A percentile compares a stretch with the other conserved stretches of the same genome.
These are phyloP conservation scores for Acer negundo DNA, from an alignment of 345 rosid species.

Conservation along the genomic window DNA sequence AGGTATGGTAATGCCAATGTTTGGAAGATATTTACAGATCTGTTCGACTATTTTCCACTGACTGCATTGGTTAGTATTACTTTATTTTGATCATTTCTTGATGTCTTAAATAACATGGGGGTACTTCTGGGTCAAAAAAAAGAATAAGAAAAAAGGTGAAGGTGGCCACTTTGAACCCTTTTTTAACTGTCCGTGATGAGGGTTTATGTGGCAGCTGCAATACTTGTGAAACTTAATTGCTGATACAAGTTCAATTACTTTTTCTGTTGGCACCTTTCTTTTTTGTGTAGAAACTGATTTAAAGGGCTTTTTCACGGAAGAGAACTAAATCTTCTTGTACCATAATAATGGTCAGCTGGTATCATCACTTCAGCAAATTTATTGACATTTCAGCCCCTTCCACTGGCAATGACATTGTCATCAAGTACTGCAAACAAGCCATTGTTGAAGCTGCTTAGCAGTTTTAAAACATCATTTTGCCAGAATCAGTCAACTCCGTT, in stretches of 20 bases:
- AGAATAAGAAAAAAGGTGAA: background rate
- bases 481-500: background rate
- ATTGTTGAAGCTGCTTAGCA: background rate
- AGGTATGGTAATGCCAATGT: constrained; percentile 97
- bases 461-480: background rate
- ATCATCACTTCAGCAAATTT: background rate
- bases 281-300: background rate
- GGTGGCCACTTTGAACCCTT: background rate
- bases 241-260: background rate
- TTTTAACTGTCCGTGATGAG: background rate
- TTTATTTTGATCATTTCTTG: background rate
- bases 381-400: background rate
- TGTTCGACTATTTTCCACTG: constrained; percentile 92
- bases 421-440: background rate
- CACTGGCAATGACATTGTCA: background rate
- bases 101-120: background rate
- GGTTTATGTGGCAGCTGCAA: background rate
- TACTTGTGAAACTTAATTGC: background rate
- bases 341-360: background rate
- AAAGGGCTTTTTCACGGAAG: background rate
- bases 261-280: background rate
- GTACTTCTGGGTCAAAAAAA: background rate
- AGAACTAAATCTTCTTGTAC: background rate
- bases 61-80: constrained; percentile 88
- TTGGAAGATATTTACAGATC: constrained; percentile 91